A percentile compares a stretch with the other conserved stretches of the same genome.
Conservation (phyloP, 1,139 yeast species). For the Pichia sp. region DNA sequence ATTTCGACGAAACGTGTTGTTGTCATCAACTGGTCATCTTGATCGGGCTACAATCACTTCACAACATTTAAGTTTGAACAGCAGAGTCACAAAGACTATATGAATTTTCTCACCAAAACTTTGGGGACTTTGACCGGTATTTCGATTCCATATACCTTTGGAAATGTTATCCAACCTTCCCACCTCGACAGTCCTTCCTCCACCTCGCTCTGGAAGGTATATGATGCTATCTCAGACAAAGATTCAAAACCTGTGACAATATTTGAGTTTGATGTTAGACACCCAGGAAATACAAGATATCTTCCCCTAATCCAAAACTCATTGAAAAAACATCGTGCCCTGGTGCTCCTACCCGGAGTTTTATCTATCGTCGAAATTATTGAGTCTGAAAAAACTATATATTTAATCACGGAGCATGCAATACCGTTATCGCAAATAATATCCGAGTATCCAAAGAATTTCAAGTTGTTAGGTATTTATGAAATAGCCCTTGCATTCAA, state of each 20-base stretch:
- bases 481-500: conserved; percentile 53
- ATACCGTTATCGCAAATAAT: conserved; percentile 45
- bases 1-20: background rate
- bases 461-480: conserved; percentile 46
- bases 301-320: conserved; percentile 59
- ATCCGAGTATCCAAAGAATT: background rate
- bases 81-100: conserved; percentile 23
- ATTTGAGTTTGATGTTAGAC: conserved; percentile 56
- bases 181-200: conserved; percentile 6
- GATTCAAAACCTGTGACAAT: conserved; percentile 49
- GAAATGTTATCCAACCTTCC: conserved; percentile 37
- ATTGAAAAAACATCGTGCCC: conserved; percentile 57
- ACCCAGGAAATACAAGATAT: conserved; percentile 37
- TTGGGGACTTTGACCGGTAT: conserved; percentile 51
- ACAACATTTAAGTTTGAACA: background rate
- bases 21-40: background rate
- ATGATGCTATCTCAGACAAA: conserved; percentile 39
- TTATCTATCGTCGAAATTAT: conserved; percentile 64
- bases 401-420: conserved; percentile 75
- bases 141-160: conserved; percentile 55
- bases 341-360: conserved; percentile 72
- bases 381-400: conserved; percentile 59
- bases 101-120: conserved; percentile 62
- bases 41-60: background rate
- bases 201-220: conserved; percentile 36